These are phyloP conservation scores for Quercus lobata DNA, from an alignment of 331 rosid genomes.

Conservation along the genomic window DNA sequence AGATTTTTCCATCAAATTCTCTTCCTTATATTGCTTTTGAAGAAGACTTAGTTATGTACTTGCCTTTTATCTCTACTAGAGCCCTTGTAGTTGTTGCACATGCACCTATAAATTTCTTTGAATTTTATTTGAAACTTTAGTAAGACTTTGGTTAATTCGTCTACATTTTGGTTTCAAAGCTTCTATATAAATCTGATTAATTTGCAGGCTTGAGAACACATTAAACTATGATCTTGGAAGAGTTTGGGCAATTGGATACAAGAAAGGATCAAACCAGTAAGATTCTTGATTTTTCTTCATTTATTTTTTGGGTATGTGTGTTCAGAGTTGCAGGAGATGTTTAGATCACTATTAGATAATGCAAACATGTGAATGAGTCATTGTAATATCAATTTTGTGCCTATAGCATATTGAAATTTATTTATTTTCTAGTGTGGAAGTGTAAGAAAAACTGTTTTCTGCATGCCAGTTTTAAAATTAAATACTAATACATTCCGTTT, in stretches of 20 bases:
- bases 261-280: slow-evolving; percentile 78
- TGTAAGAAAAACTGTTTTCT: no score
- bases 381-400: not conserved
- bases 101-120: not conserved
- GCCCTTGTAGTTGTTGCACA: not conserved
- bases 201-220: slow-evolving; percentile 67
- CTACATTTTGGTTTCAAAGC: not conserved
- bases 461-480: no score
- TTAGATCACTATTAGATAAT: not conserved
- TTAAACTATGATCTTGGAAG: slow-evolving; percentile 79
- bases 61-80: no score
- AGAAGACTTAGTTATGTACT: no score
- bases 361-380: not conserved
- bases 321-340: not conserved
- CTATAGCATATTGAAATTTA: not conserved
- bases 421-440: not conserved
- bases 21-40: no score
- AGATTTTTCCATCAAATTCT: no score
- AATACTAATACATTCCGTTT: no score
- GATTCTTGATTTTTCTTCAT: slow-evolving; percentile 17
- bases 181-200: not conserved
- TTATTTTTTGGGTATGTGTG: not conserved
- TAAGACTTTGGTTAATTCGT: not conserved
- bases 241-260: slow-evolving; percentile 76
- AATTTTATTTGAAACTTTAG: not conserved